Conservation (phyloP, 306 rosid genomes). For the Castanopsis chinensis region DNA sequence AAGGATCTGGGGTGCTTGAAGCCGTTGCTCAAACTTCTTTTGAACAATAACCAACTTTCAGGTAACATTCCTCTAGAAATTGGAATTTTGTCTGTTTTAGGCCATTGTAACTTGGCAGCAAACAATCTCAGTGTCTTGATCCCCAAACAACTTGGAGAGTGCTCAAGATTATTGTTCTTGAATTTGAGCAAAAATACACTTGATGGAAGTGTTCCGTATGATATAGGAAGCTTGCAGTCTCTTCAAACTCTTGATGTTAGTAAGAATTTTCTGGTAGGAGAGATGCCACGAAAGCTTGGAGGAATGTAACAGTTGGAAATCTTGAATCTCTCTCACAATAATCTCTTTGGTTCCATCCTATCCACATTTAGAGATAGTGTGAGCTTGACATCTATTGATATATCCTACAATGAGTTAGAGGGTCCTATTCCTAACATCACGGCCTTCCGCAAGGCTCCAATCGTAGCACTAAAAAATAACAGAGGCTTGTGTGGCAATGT, state of each 20-base stretch:
- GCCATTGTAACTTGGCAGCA: background rate
- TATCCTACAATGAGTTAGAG: constrained; percentile 14
- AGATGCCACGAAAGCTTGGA: constrained; percentile 37
- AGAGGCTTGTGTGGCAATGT: background rate
- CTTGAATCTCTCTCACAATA: constrained; percentile 49
- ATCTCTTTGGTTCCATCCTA: constrained; percentile 9
- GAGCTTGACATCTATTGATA: background rate
- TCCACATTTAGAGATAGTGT: background rate
- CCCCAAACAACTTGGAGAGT: background rate
- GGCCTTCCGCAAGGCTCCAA: background rate
- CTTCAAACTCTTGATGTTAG: constrained; percentile 44
- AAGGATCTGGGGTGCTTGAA: constrained; percentile 6
- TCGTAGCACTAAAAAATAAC: background rate
- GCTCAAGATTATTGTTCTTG: background rate
- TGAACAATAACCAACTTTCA: background rate
- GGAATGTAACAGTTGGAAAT: constrained; percentile 13
- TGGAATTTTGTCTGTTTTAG: background rate
- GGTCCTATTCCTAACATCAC: background rate
- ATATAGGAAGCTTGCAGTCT: constrained; percentile 9
- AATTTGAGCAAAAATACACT: background rate
- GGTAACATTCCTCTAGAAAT: background rate
- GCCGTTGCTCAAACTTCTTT: background rate
- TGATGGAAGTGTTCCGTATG: background rate
- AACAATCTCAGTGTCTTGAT: background rate
- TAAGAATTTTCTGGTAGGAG: constrained; percentile 23